Conservation (phyloP, 176 grass and related monocot species). For the Alopecurus myosuroides region DNA sequence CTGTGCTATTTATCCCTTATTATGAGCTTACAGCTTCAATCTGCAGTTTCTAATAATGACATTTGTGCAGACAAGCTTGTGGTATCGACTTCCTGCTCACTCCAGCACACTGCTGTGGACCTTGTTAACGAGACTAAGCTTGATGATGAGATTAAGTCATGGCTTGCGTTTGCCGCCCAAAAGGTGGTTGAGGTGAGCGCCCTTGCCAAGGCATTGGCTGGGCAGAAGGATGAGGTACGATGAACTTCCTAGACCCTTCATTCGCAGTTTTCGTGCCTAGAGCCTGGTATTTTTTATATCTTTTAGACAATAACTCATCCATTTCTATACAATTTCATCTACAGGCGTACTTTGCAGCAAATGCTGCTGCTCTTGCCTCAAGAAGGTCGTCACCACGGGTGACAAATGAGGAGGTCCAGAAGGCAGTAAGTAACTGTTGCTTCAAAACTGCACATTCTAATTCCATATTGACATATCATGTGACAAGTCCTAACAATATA, state of each 20-base stretch:
- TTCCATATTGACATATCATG: slow-evolving; percentile 1
- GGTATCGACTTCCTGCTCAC: slow-evolving; percentile 89
- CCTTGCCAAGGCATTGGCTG: slow-evolving; percentile 82
- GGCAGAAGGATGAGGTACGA: slow-evolving; percentile 85
- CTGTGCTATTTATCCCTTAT: background rate
- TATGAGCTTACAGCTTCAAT: background rate
- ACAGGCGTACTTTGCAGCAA: slow-evolving; percentile 83
- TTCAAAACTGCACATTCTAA: background rate
- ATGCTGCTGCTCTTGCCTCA: slow-evolving; percentile 82
- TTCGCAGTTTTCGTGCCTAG: background rate
- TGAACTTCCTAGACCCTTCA: background rate
- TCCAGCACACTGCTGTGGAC: slow-evolving; percentile 91
- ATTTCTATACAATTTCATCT: background rate
- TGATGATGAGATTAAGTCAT: slow-evolving; percentile 83
- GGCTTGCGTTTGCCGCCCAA: slow-evolving; percentile 89
- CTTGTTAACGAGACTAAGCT: slow-evolving; percentile 95
- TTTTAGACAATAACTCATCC: background rate
- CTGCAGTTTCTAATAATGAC: background rate
- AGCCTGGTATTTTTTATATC: background rate
- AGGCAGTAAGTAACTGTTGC: slow-evolving; percentile 54
- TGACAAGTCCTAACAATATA: background rate
- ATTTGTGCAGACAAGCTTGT: slow-evolving; percentile 78
- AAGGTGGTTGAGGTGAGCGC: slow-evolving; percentile 92
- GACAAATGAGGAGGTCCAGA: slow-evolving; percentile 87
- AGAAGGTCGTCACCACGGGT: slow-evolving; percentile 89